Conservation (phyloP, 257 asterid species). For the Misopates orontium region DNA sequence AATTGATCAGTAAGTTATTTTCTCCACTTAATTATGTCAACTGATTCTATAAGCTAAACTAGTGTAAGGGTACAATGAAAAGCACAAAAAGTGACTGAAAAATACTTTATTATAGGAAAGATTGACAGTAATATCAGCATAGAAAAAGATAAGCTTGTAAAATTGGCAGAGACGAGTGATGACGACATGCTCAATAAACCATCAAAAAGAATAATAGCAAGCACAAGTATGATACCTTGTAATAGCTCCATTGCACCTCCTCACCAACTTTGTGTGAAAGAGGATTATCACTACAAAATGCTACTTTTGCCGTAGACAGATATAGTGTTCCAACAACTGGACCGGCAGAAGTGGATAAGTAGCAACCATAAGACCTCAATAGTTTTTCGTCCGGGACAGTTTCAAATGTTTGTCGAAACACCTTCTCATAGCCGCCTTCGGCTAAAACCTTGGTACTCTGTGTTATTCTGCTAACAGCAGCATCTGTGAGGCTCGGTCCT, state of each 20-base stretch:
- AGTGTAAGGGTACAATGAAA: not conserved
- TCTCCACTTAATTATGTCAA: not conserved
- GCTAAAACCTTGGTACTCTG: slow-evolving; percentile 84
- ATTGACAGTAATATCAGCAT: not conserved
- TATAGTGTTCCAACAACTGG: slow-evolving; percentile 86
- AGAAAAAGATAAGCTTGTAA: not conserved
- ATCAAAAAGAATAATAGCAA: not conserved
- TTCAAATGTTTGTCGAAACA: slow-evolving; percentile 81
- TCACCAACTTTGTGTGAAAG: slow-evolving; percentile 70
- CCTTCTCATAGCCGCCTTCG: slow-evolving; percentile 95
- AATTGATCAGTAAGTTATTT: no score
- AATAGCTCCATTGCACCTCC: slow-evolving; percentile 75
- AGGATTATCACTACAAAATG: slow-evolving; percentile 90
- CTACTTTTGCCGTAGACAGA: slow-evolving; percentile 76
- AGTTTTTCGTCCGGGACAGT: slow-evolving; percentile 73
- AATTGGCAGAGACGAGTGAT: no score
- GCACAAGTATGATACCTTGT: slow-evolving; percentile 58
- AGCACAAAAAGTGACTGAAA: no score
- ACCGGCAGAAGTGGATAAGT: slow-evolving; percentile 92
- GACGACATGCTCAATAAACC: slow-evolving; percentile 1
- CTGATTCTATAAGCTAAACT: slow-evolving; percentile 4
- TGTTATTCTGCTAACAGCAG: slow-evolving; percentile 88
- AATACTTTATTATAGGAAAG: not conserved
- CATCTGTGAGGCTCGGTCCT: slow-evolving; percentile 86
- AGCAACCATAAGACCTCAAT: slow-evolving; percentile 72